Base-by-base conservation (phyloP, 306 rosid genomes). In the Biancaea sappan region DNA sequence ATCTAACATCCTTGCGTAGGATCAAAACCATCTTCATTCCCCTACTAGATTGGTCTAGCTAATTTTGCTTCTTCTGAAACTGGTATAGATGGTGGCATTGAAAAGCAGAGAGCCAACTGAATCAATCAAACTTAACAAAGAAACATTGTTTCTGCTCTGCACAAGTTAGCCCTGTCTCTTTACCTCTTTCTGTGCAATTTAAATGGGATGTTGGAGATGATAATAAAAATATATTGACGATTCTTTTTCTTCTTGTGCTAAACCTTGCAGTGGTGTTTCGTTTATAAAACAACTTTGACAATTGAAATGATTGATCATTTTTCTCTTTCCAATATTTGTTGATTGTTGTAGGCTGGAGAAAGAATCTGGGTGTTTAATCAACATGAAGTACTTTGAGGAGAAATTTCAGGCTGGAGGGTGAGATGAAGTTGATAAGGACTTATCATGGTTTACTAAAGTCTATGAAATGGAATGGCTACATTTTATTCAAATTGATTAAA, bases 371-470 rank as follows among this genome's bases (percentile, higher is more conserved):
- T 90, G 85, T 76, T 93, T 77, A 86, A 90, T 93, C 89, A 87
- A 93, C 84, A 77, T 87, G 89, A 90, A 88, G 82, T 93, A 90
- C 88, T 93, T 93, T 54, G 98, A 90, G 82, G 98, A 90, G 63
- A 88, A 85, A 86, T 89, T 93, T 81, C 94, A 80, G 86, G 89
- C 89, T 18, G 98, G 98, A 43, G 95, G 84, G 72, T 93, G 98
- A 10, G 98, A n/a, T n/a, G n/a, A 93, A 79, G 93, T 90, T 57
- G 98, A 93, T 74, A 87, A 87, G 89, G 90, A 93, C 73, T 74
- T 93, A 22, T 51, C 92, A 8, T 96, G 98, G 67, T 93, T 77
- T 80, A n/a, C n/a, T n/a, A n/a, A n/a, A n/a, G n/a, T n/a, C n/a
- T n/a, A n/a, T n/a, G n/a, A n/a, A n/a, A n/a, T n/a, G n/a, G n/a